Conservation (phyloP, 306 rosid genomes). For the Casuarina equisetifolia region DNA sequence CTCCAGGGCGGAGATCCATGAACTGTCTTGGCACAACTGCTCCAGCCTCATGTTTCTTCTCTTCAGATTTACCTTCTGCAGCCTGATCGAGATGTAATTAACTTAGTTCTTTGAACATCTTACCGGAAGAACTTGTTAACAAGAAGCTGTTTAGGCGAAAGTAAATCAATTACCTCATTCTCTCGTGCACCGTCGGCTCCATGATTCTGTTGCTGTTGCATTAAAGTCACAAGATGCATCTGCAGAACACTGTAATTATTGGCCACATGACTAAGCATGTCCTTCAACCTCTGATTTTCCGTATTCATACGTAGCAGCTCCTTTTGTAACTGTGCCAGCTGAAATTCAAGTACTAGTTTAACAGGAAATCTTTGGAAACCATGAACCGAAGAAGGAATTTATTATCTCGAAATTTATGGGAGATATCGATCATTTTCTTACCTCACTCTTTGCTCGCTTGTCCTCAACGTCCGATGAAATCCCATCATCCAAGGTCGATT, state of each 20-base stretch:
- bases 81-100: slow-evolving; percentile 29
- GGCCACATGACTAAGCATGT: slow-evolving; percentile 76
- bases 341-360: slow-evolving; percentile 1
- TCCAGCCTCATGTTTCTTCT: slow-evolving; percentile 36
- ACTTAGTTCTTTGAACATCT: neutral
- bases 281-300: slow-evolving; percentile 74
- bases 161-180: slow-evolving; percentile 35
- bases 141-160: neutral
- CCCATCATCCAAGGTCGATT: slow-evolving; percentile 86
- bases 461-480: slow-evolving; percentile 63
- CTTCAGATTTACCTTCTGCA: slow-evolving; percentile 46
- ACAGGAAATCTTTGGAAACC: neutral
- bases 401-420: neutral
- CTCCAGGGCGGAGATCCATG: slow-evolving; percentile 58
- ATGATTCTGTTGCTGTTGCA: slow-evolving; percentile 68
- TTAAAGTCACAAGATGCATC: slow-evolving; percentile 58
- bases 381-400: neutral
- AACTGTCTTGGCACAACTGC: slow-evolving; percentile 59
- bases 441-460: slow-evolving; percentile 72
- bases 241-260: slow-evolving; percentile 72
- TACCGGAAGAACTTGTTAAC: neutral
- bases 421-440: slow-evolving; percentile 10
- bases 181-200: slow-evolving; percentile 21
- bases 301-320: slow-evolving; percentile 76
- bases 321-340: slow-evolving; percentile 71